Conservation (phyloP, 2,329 filamentous ascomycete genomes). For the Nectriaceae sp. region DNA sequence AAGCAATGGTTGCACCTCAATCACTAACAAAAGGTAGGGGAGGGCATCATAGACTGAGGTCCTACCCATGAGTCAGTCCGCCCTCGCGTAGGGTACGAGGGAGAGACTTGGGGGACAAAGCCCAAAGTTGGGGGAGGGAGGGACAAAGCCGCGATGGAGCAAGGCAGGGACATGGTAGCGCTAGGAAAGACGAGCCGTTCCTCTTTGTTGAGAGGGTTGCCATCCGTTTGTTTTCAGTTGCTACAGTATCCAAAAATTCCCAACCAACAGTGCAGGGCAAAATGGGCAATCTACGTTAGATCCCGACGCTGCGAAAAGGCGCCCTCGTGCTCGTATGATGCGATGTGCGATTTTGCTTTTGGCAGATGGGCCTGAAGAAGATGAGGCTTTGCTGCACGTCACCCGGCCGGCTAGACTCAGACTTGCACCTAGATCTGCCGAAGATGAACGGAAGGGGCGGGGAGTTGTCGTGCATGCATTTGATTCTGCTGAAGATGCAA, state of each 20-base stretch:
- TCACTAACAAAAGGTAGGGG: too few species aligned
- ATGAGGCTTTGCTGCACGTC: background rate
- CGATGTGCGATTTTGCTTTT: constrained; percentile 5
- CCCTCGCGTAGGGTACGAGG: too few species aligned
- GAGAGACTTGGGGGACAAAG: background rate
- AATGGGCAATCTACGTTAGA: constrained; percentile 12
- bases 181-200: constrained; percentile 10
- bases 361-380: background rate
- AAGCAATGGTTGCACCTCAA: too few species aligned
- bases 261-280: constrained; percentile 2
- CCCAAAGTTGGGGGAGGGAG: background rate
- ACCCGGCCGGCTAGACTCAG: too few species aligned
- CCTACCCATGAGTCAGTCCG: too few species aligned
- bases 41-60: too few species aligned
- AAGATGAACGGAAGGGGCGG: background rate
- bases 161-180: background rate
- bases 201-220: too few species aligned
- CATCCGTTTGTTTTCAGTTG: constrained; percentile 11
- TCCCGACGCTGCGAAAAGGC: constrained; percentile 7
- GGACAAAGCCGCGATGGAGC: background rate
- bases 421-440: background rate
- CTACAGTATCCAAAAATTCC: constrained; percentile 7
- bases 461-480: too few species aligned
- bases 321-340: constrained; percentile 18
- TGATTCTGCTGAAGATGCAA: too few species aligned